These are phyloP conservation scores for Aspergillus aculeatus DNA, from an alignment of 2,329 filamentous ascomycete genomes.

Conservation along the genomic window DNA sequence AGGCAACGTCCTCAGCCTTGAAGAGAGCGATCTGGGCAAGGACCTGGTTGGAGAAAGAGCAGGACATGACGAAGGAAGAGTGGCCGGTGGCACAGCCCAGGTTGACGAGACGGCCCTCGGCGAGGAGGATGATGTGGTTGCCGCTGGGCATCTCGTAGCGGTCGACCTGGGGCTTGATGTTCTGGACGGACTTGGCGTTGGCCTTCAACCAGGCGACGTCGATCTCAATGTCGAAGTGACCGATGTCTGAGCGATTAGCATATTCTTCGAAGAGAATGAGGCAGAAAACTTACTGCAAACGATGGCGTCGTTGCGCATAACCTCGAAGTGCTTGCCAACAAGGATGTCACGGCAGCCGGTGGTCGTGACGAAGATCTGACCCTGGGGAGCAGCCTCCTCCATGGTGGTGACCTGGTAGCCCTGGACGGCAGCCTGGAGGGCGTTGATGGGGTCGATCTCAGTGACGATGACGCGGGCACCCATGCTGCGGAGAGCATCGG, in stretches of 20 bases:
- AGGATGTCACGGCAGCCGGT: conserved; percentile 99
- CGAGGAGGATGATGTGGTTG: conserved; percentile 96
- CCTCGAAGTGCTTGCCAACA: conserved; percentile 85
- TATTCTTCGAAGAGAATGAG: not conserved
- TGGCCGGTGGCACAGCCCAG: conserved; percentile 97
- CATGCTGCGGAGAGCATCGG: conserved; percentile 93
- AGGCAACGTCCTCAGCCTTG: conserved; percentile 86
- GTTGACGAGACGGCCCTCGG: conserved; percentile 98
- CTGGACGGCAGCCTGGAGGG: conserved; percentile 95
- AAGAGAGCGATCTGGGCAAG: conserved; percentile 97
- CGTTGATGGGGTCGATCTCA: conserved; percentile 99
- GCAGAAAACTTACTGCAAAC: conserved; percentile 74
- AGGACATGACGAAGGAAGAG: conserved; percentile 99
- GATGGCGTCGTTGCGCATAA: conserved; percentile 95
- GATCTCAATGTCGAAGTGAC: conserved; percentile 99
- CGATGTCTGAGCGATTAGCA: conserved; percentile 67
- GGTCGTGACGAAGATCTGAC: conserved; percentile 99
- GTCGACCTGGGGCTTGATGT: conserved; percentile 99
- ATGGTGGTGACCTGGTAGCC: conserved; percentile 97
- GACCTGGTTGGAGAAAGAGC: conserved; percentile 99
- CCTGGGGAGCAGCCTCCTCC: conserved; percentile 85
- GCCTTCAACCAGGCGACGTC: conserved; percentile 99
- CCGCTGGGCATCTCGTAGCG: conserved; percentile 92
- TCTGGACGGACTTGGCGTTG: conserved; percentile 88
- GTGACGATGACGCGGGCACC: conserved; percentile 95